These are phyloP conservation scores for Iberis amara DNA, from an alignment of 441 rosid species.

Conservation along the genomic window DNA sequence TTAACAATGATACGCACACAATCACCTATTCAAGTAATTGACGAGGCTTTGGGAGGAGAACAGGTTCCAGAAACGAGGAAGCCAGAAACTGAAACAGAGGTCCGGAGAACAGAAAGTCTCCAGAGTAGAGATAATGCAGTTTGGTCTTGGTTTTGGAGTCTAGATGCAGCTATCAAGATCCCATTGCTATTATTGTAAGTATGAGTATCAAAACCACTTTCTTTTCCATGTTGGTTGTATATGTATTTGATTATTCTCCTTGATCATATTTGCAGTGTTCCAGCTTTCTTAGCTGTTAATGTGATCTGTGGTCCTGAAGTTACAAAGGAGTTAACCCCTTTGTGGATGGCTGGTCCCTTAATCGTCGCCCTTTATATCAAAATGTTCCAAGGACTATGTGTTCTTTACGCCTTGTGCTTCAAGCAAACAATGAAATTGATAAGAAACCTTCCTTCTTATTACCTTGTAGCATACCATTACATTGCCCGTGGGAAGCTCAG, in stretches of 20 bases:
- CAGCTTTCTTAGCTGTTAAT: slow-evolving; percentile 60
- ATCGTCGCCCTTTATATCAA: slow-evolving; percentile 60
- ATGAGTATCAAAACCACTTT: slow-evolving; percentile 2
- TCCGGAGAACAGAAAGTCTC: slow-evolving; percentile 35
- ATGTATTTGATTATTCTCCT: slow-evolving; percentile 23
- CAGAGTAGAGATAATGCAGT: slow-evolving; percentile 24
- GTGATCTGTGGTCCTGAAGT: slow-evolving; percentile 59
- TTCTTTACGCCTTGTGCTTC: slow-evolving; percentile 74
- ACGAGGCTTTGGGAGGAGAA: slow-evolving; percentile 48
- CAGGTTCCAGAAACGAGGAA: slow-evolving; percentile 33
- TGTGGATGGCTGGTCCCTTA: slow-evolving; percentile 84
- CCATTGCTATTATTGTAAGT: slow-evolving; percentile 84
- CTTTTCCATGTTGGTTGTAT: not conserved
- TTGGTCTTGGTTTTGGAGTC: slow-evolving; percentile 53
- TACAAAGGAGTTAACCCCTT: slow-evolving; percentile 70
- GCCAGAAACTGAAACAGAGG: slow-evolving; percentile 34
- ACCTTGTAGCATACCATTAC: slow-evolving; percentile 42
- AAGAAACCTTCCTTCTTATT: slow-evolving; percentile 58
- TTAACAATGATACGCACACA: slow-evolving; percentile 54
- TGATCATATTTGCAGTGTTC: slow-evolving; percentile 50
- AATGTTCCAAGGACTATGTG: slow-evolving; percentile 58
- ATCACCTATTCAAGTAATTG: slow-evolving; percentile 45
- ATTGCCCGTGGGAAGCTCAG: slow-evolving; percentile 60
- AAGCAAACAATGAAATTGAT: slow-evolving; percentile 50
- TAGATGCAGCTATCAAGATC: slow-evolving; percentile 66